These are phyloP conservation scores for Chenopodium berlandieri DNA, from an alignment of 148 eudicot species.

Conservation along the genomic window DNA sequence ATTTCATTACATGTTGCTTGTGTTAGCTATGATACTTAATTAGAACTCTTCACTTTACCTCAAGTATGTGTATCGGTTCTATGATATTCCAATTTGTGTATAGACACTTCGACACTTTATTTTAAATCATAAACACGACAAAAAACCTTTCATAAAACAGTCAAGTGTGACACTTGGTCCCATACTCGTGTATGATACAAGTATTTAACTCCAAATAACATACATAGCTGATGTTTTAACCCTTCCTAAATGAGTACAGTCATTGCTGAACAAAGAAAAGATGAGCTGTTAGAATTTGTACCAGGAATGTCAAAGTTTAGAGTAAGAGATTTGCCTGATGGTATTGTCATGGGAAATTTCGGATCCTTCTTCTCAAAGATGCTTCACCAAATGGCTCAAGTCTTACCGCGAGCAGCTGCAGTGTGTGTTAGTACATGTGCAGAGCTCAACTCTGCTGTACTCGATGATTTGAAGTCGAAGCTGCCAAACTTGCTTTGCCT, in stretches of 20 bases:
- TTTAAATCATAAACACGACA: no score
- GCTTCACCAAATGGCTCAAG: constrained; percentile 39
- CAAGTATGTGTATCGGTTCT: no score
- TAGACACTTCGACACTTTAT: no score
- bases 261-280: constrained; percentile 24
- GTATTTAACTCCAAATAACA: no score
- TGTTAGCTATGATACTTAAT: no score
- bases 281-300: constrained; percentile 31
- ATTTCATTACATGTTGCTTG: no score
- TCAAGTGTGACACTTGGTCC: no score
- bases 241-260: constrained; percentile 14
- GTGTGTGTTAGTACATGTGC: constrained; percentile 45
- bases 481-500: constrained; percentile 35
- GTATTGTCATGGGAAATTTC: constrained; percentile 33
- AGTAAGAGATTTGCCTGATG: constrained; percentile 38
- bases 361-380: constrained; percentile 30
- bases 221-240: no score
- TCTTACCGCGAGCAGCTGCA: constrained; percentile 38
- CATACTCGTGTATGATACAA: no score
- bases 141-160: no score
- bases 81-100: no score
- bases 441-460: constrained; percentile 38
- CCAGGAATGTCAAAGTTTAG: constrained; percentile 42
- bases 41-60: no score
- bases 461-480: constrained; percentile 36